Percentiles rank a stretch among this genome's conserved stretches.
These are phyloP conservation scores for Apiospora koreana DNA, from an alignment of 2,329 filamentous ascomycete genomes.

Conservation along the genomic window DNA sequence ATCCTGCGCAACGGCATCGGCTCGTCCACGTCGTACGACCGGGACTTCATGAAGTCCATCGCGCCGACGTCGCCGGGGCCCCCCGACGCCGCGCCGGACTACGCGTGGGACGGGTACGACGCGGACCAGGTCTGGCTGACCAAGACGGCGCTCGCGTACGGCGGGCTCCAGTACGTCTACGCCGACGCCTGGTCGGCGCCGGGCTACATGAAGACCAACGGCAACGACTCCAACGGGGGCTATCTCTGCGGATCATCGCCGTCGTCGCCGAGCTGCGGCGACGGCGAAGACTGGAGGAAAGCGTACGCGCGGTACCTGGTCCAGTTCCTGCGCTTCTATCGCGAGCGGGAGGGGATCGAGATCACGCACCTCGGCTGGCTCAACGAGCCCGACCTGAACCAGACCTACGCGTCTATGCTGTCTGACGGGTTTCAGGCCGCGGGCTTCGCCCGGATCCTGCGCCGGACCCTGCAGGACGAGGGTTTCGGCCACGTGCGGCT, in stretches of 20 bases:
- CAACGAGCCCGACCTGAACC: constrained; percentile 30
- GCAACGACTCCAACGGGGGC: constrained; percentile 36
- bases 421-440: constrained; percentile 47
- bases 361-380: constrained; percentile 29
- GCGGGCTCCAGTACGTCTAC: constrained; percentile 35
- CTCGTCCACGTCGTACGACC: constrained; percentile 16
- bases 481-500: constrained; percentile 28
- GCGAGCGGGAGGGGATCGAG: constrained; percentile 31
- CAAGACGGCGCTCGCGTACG: constrained; percentile 41
- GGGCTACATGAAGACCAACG: constrained; percentile 43
- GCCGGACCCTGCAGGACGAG: constrained; percentile 37
- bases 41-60: constrained; percentile 33
- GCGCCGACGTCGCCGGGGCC: constrained; percentile 39
- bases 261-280: constrained; percentile 25
- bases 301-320: constrained; percentile 45
- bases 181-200: constrained; percentile 44
- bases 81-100: constrained; percentile 36
- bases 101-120: constrained; percentile 44
- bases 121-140: constrained; percentile 48
- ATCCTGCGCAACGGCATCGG: constrained; percentile 40
- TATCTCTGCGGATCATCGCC: constrained; percentile 35
- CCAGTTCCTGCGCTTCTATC: constrained; percentile 41
- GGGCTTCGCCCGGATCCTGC: constrained; percentile 51
- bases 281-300: constrained; percentile 39
- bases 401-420: constrained; percentile 46